Evolutionary conservation across 768 basidiomycete species (phyloP).

Genomic region (Mycena epipterygia): DNA sequence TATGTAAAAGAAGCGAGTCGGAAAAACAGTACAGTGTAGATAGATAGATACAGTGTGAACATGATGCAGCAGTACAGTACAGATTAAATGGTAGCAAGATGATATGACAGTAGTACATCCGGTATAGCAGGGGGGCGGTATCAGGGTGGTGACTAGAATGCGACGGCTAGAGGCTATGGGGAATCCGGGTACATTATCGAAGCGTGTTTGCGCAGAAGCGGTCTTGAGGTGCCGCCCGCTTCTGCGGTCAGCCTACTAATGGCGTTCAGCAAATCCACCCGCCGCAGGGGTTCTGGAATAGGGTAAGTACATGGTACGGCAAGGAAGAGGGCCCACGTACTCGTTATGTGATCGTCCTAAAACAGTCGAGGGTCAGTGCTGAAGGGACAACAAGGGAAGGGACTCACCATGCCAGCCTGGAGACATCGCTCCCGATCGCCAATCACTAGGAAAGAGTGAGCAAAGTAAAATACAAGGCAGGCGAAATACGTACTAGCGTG

Average conservation of each 20-base stretch:
- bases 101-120: constrained; percentile 28
- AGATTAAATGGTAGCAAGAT: constrained; percentile 30
- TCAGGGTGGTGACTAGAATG: neutral
- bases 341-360: constrained; percentile 58
- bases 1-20: neutral
- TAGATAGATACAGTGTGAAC: constrained; percentile 22
- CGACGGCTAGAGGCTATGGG: neutral
- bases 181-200: constrained; percentile 32
- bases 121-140: constrained; percentile 26
- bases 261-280: constrained; percentile 83
- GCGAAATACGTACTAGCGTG: constrained; percentile 88
- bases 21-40: constrained; percentile 24
- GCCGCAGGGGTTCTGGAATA: constrained; percentile 77
- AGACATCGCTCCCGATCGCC: constrained; percentile 85
- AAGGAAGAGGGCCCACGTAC: constrained; percentile 58
- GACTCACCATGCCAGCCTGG: constrained; percentile 74
- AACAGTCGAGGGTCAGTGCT: constrained; percentile 6
- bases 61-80: constrained; percentile 24
- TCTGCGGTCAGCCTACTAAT: constrained; percentile 86
- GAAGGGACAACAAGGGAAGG: neutral
- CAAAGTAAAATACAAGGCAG: neutral
- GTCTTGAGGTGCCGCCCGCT: constrained; percentile 59
- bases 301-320: constrained; percentile 17
- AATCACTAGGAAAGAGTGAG: constrained; percentile 71
- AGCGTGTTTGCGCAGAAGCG: constrained; percentile 40